A percentile compares a stretch with the other conserved stretches of the same genome.
phyloP scores from a whole-genome alignment of 257 asterid species.

The Eucommia ulmoides region DNA sequence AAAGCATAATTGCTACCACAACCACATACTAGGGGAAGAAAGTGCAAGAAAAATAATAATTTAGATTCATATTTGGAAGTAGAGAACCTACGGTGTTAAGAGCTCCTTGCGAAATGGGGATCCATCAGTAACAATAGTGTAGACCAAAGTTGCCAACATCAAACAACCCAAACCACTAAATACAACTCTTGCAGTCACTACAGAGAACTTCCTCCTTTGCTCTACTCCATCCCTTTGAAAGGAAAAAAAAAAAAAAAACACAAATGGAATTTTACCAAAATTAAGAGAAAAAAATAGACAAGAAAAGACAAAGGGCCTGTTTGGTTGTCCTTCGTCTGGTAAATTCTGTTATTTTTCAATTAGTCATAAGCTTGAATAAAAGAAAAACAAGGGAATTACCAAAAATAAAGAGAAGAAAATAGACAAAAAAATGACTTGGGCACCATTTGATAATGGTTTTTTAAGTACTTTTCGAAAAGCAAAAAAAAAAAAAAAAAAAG shows the following conservation, averaged over 20 bases:
- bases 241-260: neutral
- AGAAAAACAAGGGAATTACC: too few relatives aligned
- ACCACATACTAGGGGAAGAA: too few relatives aligned
- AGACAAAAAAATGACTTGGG: too few relatives aligned
- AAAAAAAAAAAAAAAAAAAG: neutral
- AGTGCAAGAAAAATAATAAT: neutral
- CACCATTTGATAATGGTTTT: too few relatives aligned
- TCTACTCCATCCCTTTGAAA: slow-evolving; percentile 30
- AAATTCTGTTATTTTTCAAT: too few relatives aligned
- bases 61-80: slow-evolving; percentile 1
- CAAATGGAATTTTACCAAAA: neutral
- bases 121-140: slow-evolving; percentile 55
- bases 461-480: neutral
- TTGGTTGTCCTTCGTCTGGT: too few relatives aligned
- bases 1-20: neutral
- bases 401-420: too few relatives aligned
- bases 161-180: slow-evolving; percentile 53
- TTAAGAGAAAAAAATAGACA: neutral
- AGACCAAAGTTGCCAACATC: slow-evolving; percentile 60
- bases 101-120: slow-evolving; percentile 63
- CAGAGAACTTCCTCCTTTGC: slow-evolving; percentile 34
- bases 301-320: neutral
- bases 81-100: slow-evolving; percentile 55
- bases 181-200: slow-evolving; percentile 36
- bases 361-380: too few relatives aligned